Percentiles rank a stretch among this genome's conserved stretches.
Conservation (phyloP, 352 stramenopile species). For the Globisporangium perplexum region DNA sequence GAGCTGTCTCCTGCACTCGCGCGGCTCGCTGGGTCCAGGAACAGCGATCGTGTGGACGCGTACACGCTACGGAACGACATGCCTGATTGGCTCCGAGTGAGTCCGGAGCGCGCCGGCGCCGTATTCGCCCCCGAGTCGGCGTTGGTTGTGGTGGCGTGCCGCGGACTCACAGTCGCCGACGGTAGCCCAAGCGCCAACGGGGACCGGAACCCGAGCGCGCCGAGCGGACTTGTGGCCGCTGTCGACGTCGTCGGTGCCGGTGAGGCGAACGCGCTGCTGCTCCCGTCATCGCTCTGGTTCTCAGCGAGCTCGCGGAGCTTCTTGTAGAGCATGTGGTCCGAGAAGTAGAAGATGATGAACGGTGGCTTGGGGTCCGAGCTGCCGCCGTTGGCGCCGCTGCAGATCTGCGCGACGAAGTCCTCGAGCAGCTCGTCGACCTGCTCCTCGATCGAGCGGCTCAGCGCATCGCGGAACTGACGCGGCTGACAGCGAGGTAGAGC, state of each 20-base stretch:
- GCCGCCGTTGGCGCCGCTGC: conserved; percentile 3
- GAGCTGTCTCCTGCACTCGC: background rate
- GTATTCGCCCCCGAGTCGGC: background rate
- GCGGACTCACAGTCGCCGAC: background rate
- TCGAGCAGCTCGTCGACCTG: conserved; percentile 25
- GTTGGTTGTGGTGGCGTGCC: background rate
- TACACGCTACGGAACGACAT: conserved; percentile 12
- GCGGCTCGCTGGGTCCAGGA: background rate
- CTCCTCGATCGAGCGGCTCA: conserved; percentile 31
- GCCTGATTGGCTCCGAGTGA: background rate
- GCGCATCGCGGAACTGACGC: conserved; percentile 29
- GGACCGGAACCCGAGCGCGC: conserved; percentile 3
- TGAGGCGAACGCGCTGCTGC: background rate
- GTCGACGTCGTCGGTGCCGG: background rate
- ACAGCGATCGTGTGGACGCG: conserved; percentile 11
- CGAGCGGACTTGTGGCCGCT: background rate
- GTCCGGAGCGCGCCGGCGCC: background rate
- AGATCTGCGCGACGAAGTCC: conserved; percentile 7
- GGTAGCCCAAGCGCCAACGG: conserved; percentile 1
- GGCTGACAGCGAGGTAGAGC: conserved; percentile 12
- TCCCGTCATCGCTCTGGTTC: background rate
- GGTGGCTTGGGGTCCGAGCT: background rate
- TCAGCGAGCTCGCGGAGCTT: conserved; percentile 1
- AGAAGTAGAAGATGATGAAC: conserved; percentile 38
- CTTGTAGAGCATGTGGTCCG: conserved; percentile 4